These are phyloP conservation scores for Leishmania gerbilli DNA, from an alignment of 208 protist species.

Conservation along the genomic window DNA sequence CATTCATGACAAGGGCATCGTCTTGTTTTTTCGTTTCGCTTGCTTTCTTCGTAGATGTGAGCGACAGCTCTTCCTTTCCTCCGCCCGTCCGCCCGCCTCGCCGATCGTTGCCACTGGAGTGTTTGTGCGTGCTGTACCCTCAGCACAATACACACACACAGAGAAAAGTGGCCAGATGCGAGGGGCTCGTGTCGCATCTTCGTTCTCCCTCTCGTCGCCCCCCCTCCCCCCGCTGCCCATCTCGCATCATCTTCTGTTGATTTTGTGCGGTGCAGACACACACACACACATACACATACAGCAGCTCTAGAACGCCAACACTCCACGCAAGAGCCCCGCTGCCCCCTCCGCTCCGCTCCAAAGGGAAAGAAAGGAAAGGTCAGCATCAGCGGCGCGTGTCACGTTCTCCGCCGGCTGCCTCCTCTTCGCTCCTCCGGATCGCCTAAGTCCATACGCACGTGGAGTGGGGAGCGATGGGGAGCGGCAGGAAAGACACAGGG, in stretches of 20 bases:
- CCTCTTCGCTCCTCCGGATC: not conserved
- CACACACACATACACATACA: constrained; percentile 10
- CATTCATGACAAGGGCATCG: not conserved
- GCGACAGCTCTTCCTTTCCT: too few species aligned
- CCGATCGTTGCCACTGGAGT: not conserved
- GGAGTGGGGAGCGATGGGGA: not conserved
- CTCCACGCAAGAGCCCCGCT: not conserved
- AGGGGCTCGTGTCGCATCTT: not conserved
- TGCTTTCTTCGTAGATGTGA: not conserved
- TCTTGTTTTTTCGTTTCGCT: not conserved
- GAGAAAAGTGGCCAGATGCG: too few species aligned
- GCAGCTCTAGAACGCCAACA: not conserved
- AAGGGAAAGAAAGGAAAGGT: not conserved
- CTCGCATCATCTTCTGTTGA: not conserved
- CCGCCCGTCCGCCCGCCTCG: not conserved
- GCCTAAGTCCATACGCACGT: not conserved
- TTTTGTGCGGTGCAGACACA: not conserved
- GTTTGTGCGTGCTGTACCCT: not conserved
- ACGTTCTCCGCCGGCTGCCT: not conserved
- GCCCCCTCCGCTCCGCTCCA: not conserved
- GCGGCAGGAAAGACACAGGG: not conserved
- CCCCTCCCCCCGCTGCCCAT: not conserved
- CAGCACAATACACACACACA: not conserved
- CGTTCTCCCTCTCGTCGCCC: not conserved
- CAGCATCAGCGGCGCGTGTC: not conserved